Evolutionary conservation across 1,284 basidiomycete genomes (phyloP).

Genomic region (Cryptococcus sp.): DNA sequence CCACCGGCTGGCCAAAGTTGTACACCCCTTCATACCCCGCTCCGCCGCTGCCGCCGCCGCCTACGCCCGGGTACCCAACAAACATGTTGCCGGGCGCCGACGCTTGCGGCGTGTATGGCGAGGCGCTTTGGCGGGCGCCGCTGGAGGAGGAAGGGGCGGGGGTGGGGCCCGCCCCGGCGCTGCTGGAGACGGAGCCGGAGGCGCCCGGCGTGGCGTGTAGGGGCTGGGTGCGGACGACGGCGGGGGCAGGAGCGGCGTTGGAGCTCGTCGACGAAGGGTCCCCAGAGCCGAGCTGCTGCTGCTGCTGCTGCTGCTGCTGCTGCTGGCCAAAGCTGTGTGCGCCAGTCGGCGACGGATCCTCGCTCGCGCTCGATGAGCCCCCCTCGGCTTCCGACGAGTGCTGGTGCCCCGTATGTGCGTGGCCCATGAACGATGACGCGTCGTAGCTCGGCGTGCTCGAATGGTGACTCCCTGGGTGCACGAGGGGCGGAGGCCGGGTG

Average conservation of each 20-base stretch:
- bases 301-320: no score
- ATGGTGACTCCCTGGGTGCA: background rate
- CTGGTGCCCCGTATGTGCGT: background rate
- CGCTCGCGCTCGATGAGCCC: slow-evolving; percentile 5
- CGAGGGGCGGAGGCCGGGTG: slow-evolving; percentile 3
- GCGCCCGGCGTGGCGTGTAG: background rate
- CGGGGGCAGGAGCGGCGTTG: background rate
- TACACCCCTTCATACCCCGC: no score
- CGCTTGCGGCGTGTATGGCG: no score
- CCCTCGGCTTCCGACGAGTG: background rate
- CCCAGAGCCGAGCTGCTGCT: no score
- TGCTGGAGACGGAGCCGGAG: background rate
- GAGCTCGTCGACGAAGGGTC: background rate
- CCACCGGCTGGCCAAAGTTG: no score
- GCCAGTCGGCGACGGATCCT: slow-evolving; percentile 4
- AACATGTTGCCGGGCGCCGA: no score
- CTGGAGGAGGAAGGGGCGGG: no score
- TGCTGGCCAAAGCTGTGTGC: background rate
- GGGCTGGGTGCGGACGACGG: background rate
- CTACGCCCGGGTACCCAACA: no score
- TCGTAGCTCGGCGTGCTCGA: background rate
- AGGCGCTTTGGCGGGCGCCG: background rate
- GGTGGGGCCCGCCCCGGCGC: background rate
- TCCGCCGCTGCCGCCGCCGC: no score
- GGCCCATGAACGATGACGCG: background rate